A percentile compares a stretch with the other conserved stretches of the same genome.
These are phyloP conservation scores for Teratosphaeria gauchensis DNA, from an alignment of 2,329 filamentous ascomycete genomes.

Conservation along the genomic window DNA sequence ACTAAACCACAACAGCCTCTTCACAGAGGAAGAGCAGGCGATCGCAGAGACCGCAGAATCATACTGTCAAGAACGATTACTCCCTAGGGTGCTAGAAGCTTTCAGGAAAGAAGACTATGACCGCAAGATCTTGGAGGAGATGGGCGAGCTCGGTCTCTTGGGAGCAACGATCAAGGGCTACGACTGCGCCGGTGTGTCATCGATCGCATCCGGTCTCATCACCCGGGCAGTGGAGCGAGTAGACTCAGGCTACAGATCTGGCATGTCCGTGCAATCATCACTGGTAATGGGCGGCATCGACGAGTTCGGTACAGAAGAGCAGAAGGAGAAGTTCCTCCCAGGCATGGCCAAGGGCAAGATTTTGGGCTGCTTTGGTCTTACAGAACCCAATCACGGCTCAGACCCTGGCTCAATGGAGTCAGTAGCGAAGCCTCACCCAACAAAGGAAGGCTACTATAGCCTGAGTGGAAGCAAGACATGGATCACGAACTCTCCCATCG, in stretches of 20 bases:
- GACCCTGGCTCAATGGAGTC: conserved; percentile 90
- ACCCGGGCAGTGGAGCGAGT: conserved; percentile 84
- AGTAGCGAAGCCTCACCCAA: conserved; percentile 71
- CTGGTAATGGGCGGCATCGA: conserved; percentile 89
- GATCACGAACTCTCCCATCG: conserved; percentile 91
- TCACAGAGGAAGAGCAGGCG: conserved; percentile 83
- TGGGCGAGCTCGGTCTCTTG: conserved; percentile 84
- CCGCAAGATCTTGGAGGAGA: conserved; percentile 73
- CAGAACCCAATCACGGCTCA: conserved; percentile 86
- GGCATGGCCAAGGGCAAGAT: conserved; percentile 73
- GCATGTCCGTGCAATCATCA: conserved; percentile 88
- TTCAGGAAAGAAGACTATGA: conserved; percentile 85
- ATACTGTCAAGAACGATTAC: conserved; percentile 84
- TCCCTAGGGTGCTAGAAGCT: conserved; percentile 81
- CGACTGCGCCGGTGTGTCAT: conserved; percentile 78
- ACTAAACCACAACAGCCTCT: conserved; percentile 60
- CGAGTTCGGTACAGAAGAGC: conserved; percentile 76
- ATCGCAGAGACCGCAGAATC: conserved; percentile 84
- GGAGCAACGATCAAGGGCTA: conserved; percentile 82
- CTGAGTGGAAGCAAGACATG: conserved; percentile 82
- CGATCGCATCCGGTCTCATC: conserved; percentile 80
- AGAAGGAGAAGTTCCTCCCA: conserved; percentile 76
- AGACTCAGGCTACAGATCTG: conserved; percentile 83
- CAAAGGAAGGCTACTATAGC: conserved; percentile 70
- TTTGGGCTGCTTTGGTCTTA: conserved; percentile 78